Evolutionary conservation across 108 stramenopile genomes (phyloP), one percentile per base, ranked within the genome.

Genomic region (Cyclotella kingstonii): DNA sequence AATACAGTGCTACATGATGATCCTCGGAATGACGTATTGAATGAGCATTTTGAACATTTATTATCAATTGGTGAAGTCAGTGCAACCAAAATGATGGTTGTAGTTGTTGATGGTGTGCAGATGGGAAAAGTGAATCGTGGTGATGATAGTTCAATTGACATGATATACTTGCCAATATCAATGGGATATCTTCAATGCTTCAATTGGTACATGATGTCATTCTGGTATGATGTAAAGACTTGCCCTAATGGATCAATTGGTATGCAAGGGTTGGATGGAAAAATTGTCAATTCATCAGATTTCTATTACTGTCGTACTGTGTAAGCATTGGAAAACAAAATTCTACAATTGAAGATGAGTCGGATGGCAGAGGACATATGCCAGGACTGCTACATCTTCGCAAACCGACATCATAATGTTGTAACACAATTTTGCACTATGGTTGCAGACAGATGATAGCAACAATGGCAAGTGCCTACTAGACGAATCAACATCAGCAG

Each of bases 321-420:
- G 41, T 25, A 3, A 8, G 3, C n/a, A 30, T 6, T 71, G 70
- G 70, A 54, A 71, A 33, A 2, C 11, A 7, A 34, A 63, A 1
- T 71, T 38, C 38, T 40, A 1, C 54, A 63, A 10, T 34, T 71
- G 10, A 64, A 56, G 47, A 40, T 71, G 23, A 54, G 49, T 6
- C 18, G 23, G 22, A 52, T 53, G 1, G 7, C 36, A 2, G 69
- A 70, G 30, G 70, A 71, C 19, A 63, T 71, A 0, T 71, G 70
- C 21, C 11, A 35, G n/a, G 21, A 38, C 2, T 71, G 62, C 28
- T 43, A 22, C n/a, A 3, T 14, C 2, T 69, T 54, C 36, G 53
- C 52, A 34, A 50, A 69, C 43, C 59, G 61, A 18, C 61, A 62
- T 27, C 53, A 50, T 26, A 55, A 23, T 28, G 3, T 33, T 6